Evolutionary conservation across 208 protist species (phyloP).

Genomic region (Porcisia deanei): DNA sequence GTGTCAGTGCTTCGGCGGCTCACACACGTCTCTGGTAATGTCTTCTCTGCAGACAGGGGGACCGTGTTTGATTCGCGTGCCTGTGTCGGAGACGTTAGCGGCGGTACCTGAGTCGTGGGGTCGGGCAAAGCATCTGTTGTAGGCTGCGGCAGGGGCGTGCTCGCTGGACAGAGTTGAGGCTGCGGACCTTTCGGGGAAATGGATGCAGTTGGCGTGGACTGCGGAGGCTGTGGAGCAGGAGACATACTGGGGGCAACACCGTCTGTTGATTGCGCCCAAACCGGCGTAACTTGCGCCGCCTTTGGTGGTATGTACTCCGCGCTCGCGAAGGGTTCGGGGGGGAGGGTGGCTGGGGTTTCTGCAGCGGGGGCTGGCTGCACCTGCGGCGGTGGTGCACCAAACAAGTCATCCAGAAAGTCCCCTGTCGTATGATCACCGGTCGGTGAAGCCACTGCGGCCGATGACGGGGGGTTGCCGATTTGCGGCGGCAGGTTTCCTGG

Average conservation of each 20-base stretch:
- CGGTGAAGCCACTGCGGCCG: background rate
- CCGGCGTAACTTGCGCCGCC: conserved; percentile 37
- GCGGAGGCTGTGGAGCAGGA: conserved; percentile 14
- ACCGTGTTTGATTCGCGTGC: background rate
- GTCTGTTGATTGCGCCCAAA: conserved; percentile 35
- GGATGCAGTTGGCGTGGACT: background rate
- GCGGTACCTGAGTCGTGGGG: conserved; percentile 11
- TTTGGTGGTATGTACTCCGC: conserved; percentile 32
- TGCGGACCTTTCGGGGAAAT: conserved; percentile 1
- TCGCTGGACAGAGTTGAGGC: background rate
- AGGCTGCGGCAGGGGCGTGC: background rate
- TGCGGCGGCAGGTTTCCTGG: conserved; percentile 43
- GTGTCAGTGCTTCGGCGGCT: conserved; percentile 15
- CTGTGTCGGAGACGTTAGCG: conserved; percentile 20
- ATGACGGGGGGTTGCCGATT: conserved; percentile 12
- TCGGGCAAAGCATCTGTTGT: conserved; percentile 15
- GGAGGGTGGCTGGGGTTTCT: conserved; percentile 2
- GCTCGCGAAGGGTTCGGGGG: conserved; percentile 19
- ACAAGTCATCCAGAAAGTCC: conserved; percentile 83
- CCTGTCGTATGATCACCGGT: conserved; percentile 13
- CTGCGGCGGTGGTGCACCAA: conserved; percentile 40
- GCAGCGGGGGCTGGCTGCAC: conserved; percentile 7
- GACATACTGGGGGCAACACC: conserved; percentile 1
- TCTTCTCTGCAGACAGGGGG: background rate
- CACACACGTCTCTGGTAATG: conserved; percentile 26